These are phyloP conservation scores for Fusarium nanum DNA, from an alignment of 2,329 filamentous ascomycete species.

Conservation along the genomic window DNA sequence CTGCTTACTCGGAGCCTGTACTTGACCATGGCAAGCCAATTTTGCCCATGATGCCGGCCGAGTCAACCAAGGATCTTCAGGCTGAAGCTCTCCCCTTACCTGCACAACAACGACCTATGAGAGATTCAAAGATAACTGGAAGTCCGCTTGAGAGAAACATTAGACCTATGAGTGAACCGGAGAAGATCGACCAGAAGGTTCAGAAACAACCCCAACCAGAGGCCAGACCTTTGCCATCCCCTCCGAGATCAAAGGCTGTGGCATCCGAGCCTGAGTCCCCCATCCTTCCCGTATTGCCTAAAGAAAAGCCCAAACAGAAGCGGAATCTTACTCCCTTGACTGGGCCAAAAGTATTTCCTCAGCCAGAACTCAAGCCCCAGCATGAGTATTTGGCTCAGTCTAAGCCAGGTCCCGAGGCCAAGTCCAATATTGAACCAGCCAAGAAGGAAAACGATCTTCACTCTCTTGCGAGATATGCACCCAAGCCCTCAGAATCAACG, in stretches of 20 bases:
- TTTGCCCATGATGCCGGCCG: neutral
- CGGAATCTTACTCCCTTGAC: neutral
- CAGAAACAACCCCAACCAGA: neutral
- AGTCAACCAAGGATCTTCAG: neutral
- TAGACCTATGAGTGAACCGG: neutral
- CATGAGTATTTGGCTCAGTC: neutral
- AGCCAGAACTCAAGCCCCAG: neutral
- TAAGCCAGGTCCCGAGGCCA: neutral
- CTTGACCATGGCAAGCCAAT: slow-evolving; percentile 1
- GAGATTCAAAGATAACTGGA: neutral
- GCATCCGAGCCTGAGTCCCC: neutral
- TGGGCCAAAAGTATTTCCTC: neutral
- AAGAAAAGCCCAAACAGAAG: neutral
- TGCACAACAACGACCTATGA: neutral
- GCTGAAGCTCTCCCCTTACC: neutral
- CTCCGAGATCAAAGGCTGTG: neutral
- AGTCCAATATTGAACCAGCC: neutral
- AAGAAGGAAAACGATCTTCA: neutral
- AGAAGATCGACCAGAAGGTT: neutral
- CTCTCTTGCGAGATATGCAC: neutral
- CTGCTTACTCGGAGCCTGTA: slow-evolving; percentile 1
- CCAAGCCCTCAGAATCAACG: neutral
- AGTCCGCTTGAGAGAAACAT: neutral
- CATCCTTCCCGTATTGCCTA: neutral
- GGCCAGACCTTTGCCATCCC: slow-evolving; percentile 4